Base-by-base conservation (phyloP, 2,329 filamentous ascomycete genomes). In the Aureobasidium sp. region DNA sequence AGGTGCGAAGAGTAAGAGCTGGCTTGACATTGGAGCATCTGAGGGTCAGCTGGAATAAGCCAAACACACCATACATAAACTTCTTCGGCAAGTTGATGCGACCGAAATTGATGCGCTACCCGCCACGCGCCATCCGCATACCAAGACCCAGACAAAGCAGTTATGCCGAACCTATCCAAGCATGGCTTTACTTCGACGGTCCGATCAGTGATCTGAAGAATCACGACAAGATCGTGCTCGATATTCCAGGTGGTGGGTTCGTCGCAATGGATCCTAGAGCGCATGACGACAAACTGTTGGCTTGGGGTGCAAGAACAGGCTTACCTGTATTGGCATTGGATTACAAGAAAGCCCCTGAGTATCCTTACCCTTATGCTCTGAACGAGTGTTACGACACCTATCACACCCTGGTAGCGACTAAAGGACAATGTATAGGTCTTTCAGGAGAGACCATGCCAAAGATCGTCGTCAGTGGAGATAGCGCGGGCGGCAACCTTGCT, bases 241-340 rank as follows among this genome's bases (percentile, higher is more conserved):
- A 99, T 73, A 86, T 97, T 3, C 94, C 94, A 0, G 94, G 94
- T 1, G 94, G 94, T 36, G 94, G 94, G 0, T 99, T 95, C 67
- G 92, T 99, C 13, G 92, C 94, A 20, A 99, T 99, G 94, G 87
- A 90, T 63, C 94, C 94, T n/a, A 81, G 94, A 51, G 90, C 88
- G 69, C 92, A 95, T 69, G 94, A 99, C 71, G 94, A 99, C 74
- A 96, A 95, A 74, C 80, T 99, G 20, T 85, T 96, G 68, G 86
- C 89, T 1, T 99, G 94, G 94, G 91, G 94, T 0, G 89, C 88
- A 17, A 92, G 89, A 73, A 90, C 90, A 0, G 90, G 92, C 0
- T 74, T 96, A n/a, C 93, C 94, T 0, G 83, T 99, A 6, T 76
- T 99, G 62, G 96, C 93, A 69, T 76, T 99, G 63, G 92, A 99